Percentiles rank a stretch among this genome's conserved stretches.
These are phyloP conservation scores for Fusarium clavum DNA, from an alignment of 2,329 filamentous ascomycete species.

Conservation along the genomic window DNA sequence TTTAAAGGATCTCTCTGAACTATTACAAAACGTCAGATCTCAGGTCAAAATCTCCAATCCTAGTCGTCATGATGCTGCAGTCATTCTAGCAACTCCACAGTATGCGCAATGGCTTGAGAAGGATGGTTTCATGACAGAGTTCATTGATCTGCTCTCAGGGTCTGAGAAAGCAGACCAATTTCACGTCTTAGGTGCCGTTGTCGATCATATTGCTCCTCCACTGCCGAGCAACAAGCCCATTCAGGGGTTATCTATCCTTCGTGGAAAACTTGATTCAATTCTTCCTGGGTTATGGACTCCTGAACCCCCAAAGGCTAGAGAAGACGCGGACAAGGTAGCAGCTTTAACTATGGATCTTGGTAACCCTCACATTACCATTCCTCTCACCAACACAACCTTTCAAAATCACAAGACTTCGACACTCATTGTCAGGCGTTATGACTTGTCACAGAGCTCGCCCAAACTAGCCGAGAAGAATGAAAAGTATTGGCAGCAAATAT, in stretches of 20 bases:
- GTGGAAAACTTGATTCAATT: constrained; percentile 54
- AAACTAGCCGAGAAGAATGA: constrained; percentile 47
- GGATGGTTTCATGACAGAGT: constrained; percentile 54
- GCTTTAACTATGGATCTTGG: constrained; percentile 58
- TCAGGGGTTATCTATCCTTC: constrained; percentile 65
- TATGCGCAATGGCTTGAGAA: constrained; percentile 63
- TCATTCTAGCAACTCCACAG: constrained; percentile 63
- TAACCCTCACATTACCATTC: constrained; percentile 62
- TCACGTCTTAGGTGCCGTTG: constrained; percentile 65
- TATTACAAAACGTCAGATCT: constrained; percentile 34
- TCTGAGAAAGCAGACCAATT: constrained; percentile 53
- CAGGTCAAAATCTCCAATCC: constrained; percentile 47
- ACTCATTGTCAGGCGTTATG: constrained; percentile 57
- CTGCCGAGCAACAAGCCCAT: constrained; percentile 47
- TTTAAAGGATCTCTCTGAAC: constrained; percentile 29
- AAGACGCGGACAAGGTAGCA: constrained; percentile 53
- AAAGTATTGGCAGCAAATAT: constrained; percentile 56
- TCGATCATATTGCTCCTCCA: constrained; percentile 64
- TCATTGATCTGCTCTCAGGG: constrained; percentile 61
- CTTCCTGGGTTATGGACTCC: constrained; percentile 61
- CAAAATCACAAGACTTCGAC: constrained; percentile 74
- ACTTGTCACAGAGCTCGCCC: constrained; percentile 38
- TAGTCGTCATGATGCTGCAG: constrained; percentile 54
- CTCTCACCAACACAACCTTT: constrained; percentile 83
- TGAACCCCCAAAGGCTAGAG: constrained; percentile 41